These are phyloP conservation scores for Podospora pseudocomata DNA, from an alignment of 495 filamentous ascomycete genomes.

Conservation along the genomic window DNA sequence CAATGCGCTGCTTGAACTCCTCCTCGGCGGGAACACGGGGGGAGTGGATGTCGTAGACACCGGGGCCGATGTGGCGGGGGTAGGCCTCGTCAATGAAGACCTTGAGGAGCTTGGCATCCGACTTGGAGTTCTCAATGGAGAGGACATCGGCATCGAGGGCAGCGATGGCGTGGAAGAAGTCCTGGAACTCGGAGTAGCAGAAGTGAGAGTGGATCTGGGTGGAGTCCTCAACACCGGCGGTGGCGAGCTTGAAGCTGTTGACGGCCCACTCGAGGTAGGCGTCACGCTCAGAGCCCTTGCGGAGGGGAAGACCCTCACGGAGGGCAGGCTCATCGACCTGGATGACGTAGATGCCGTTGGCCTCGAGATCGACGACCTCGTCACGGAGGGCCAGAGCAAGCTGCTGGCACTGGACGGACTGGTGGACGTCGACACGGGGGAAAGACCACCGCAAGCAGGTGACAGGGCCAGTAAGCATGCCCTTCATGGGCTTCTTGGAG, in stretches of 20 bases:
- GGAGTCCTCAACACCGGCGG: slow-evolving; percentile 81
- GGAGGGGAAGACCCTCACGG: slow-evolving; percentile 97
- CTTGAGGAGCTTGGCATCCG: slow-evolving; percentile 95
- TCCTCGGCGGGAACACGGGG: slow-evolving; percentile 91
- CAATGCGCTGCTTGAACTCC: slow-evolving; percentile 95
- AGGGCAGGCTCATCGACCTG: slow-evolving; percentile 99
- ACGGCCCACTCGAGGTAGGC: slow-evolving; percentile 96
- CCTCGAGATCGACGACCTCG: slow-evolving; percentile 96
- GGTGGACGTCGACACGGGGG: slow-evolving; percentile 98
- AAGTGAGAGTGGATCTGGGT: slow-evolving; percentile 99
- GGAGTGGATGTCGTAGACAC: slow-evolving; percentile 99
- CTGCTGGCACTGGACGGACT: slow-evolving; percentile 97
- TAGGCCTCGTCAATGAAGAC: slow-evolving; percentile 97
- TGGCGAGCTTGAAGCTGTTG: slow-evolving; percentile 91
- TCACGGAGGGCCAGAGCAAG: slow-evolving; percentile 96
- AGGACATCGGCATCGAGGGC: slow-evolving; percentile 97
- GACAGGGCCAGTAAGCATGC: slow-evolving; percentile 98
- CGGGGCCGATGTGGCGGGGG: slow-evolving; percentile 94
- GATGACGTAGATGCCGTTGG: slow-evolving; percentile 93
- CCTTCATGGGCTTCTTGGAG: slow-evolving; percentile 99
- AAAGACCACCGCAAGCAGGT: slow-evolving; percentile 99
- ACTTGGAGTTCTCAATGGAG: slow-evolving; percentile 99
- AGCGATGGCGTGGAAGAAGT: slow-evolving; percentile 99
- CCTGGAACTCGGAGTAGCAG: slow-evolving; percentile 99
- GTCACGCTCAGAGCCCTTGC: slow-evolving; percentile 84